phyloP scores from a whole-genome alignment of 2,329 filamentous ascomycete species.

The Orbilia javanica region DNA sequence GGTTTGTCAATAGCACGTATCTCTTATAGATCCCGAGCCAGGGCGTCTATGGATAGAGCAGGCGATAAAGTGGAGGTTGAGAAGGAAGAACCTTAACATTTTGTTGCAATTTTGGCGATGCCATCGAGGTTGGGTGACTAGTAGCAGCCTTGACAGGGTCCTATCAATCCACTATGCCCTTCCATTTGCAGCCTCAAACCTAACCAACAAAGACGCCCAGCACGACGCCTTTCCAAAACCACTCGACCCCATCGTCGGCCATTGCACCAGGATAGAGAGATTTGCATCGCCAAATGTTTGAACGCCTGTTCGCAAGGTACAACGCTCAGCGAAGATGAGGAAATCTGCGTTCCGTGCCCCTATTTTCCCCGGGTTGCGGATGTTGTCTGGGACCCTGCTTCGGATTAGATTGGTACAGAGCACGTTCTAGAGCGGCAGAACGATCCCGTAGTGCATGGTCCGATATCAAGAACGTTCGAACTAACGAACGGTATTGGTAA shows the following conservation, averaged over 20 bases:
- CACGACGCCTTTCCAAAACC: constrained; percentile 22
- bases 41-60: constrained; percentile 33
- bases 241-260: constrained; percentile 21
- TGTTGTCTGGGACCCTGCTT: constrained; percentile 36
- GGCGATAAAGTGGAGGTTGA: constrained; percentile 38
- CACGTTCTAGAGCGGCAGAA: constrained; percentile 51
- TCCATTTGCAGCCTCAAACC: constrained; percentile 53
- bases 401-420: constrained; percentile 46
- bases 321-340: constrained; percentile 25
- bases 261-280: constrained; percentile 18
- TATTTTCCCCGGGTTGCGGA: constrained; percentile 23
- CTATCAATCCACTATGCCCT: constrained; percentile 5
- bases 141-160: constrained; percentile 45
- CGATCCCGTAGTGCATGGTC: constrained; percentile 49
- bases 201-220: constrained; percentile 33
- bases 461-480: constrained; percentile 47
- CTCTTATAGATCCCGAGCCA: constrained; percentile 55
- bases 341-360: constrained; percentile 41
- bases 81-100: constrained; percentile 16
- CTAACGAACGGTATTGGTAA: constrained; percentile 53
- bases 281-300: constrained; percentile 35
- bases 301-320: constrained; percentile 13
- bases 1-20: constrained; percentile 51
- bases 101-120: constrained; percentile 28
- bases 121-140: constrained; percentile 55